phyloP scores from a whole-genome alignment of 2,329 filamentous ascomycete species.

The Alternaria gaisen region DNA sequence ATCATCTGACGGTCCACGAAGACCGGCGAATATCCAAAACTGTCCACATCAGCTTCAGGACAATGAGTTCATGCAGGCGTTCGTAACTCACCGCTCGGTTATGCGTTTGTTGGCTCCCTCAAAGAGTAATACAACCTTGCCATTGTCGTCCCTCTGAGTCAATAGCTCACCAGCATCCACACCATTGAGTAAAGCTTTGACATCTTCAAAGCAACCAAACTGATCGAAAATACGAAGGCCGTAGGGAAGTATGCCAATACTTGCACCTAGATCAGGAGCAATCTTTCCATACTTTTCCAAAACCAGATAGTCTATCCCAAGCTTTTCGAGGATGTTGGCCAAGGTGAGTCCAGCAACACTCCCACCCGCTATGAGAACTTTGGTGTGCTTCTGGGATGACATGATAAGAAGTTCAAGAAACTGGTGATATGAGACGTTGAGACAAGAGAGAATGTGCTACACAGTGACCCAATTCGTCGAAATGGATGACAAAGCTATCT shows the following conservation, averaged over 20 bases:
- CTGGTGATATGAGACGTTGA: too few species aligned
- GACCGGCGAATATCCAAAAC: not conserved
- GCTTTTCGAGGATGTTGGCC: slow-evolving; percentile 22
- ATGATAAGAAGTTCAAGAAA: too few species aligned
- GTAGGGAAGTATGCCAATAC: slow-evolving; percentile 28
- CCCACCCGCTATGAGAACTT: slow-evolving; percentile 23
- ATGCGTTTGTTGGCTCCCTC: too few species aligned
- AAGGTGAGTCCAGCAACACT: slow-evolving; percentile 24
- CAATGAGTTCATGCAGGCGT: too few species aligned
- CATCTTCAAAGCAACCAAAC: slow-evolving; percentile 18
- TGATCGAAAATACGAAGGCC: slow-evolving; percentile 32
- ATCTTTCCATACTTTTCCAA: slow-evolving; percentile 24
- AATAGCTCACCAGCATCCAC: not conserved
- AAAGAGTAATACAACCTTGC: too few species aligned
- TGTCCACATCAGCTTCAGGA: too few species aligned
- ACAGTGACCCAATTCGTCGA: too few species aligned
- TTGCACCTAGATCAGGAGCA: slow-evolving; percentile 27
- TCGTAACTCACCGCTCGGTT: not conserved
- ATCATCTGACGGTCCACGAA: slow-evolving; percentile 27
- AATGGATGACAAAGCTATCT: too few species aligned
- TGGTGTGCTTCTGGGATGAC: too few species aligned
- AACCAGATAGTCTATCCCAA: slow-evolving; percentile 25
- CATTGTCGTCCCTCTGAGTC: too few species aligned
- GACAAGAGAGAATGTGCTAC: too few species aligned
- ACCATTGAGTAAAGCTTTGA: not conserved